A percentile compares a stretch with the other conserved stretches of the same genome.
phyloP scores from a whole-genome alignment of 2,329 filamentous ascomycete genomes.

The Fusarium beomiforme region DNA sequence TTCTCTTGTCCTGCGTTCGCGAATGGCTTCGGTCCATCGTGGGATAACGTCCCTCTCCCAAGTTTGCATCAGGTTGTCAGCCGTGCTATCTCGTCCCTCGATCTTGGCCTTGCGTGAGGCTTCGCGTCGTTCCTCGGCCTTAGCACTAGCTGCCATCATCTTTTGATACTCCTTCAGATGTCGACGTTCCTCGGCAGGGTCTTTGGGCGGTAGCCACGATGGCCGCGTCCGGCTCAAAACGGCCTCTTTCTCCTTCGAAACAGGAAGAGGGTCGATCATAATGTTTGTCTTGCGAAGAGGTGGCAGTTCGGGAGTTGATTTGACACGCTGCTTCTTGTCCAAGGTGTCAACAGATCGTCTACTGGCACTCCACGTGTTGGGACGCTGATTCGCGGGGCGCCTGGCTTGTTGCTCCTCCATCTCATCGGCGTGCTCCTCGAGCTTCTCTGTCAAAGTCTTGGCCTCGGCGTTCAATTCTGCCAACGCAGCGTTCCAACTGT shows the following conservation, averaged over 20 bases:
- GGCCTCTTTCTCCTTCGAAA: conserved; percentile 88
- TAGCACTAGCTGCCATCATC: conserved; percentile 76
- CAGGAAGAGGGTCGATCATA: conserved; percentile 84
- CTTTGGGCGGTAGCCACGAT: conserved; percentile 86
- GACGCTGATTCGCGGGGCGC: conserved; percentile 48
- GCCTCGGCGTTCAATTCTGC: conserved; percentile 77
- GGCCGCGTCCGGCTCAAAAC: conserved; percentile 83
- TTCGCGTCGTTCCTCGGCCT: conserved; percentile 69
- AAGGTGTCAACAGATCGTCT: conserved; percentile 48
- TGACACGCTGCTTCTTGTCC: conserved; percentile 65
- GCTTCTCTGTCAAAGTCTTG: conserved; percentile 77
- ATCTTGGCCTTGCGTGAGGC: conserved; percentile 61
- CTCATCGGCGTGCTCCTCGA: conserved; percentile 82
- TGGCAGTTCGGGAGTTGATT: conserved; percentile 74
- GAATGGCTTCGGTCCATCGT: conserved; percentile 77
- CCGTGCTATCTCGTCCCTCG: conserved; percentile 63
- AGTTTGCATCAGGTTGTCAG: conserved; percentile 65
- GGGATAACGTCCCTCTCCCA: conserved; percentile 84
- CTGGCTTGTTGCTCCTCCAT: conserved; percentile 53
- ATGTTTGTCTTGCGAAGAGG: conserved; percentile 78
- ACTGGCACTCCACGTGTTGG: conserved; percentile 54
- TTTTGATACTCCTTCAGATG: conserved; percentile 87
- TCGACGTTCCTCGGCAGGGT: conserved; percentile 88
- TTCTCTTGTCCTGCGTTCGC: conserved; percentile 75
- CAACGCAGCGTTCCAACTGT: conserved; percentile 79